Percentiles rank a stretch among this genome's conserved stretches.
Evolutionary conservation across 805 yeast genomes (phyloP).

Genomic region (Candida quercuum): DNA sequence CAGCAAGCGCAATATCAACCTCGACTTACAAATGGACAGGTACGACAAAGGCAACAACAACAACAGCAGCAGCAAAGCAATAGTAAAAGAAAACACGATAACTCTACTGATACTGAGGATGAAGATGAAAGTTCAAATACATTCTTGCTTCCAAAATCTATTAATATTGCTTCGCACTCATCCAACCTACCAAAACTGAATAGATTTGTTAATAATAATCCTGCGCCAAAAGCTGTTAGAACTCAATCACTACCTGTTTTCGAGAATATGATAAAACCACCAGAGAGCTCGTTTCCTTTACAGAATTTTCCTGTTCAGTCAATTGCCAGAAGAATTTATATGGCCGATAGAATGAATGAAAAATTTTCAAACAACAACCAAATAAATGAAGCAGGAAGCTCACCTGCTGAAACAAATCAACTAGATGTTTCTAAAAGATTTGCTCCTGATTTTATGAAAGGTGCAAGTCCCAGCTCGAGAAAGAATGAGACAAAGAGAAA

Average conservation of each 20-base stretch:
- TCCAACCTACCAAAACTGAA: constrained; percentile 14
- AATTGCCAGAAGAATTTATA: constrained; percentile 23
- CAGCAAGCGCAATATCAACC: constrained; percentile 1
- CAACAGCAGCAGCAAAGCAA: constrained; percentile 3
- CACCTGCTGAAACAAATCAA: constrained; percentile 1
- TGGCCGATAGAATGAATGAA: constrained; percentile 17
- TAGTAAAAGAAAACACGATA: constrained; percentile 10
- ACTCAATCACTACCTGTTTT: constrained; percentile 38
- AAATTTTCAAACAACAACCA: constrained; percentile 1
- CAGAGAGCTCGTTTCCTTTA: constrained; percentile 10
- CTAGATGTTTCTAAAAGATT: constrained; percentile 19
- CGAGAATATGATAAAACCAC: constrained; percentile 13
- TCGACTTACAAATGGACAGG: background rate
- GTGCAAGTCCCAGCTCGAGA: background rate
- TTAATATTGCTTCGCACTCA: background rate
- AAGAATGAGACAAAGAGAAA: constrained; percentile 5
- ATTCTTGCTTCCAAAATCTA: constrained; percentile 14
- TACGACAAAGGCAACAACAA: constrained; percentile 1
- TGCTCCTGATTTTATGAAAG: constrained; percentile 21
- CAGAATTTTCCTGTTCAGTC: constrained; percentile 22
- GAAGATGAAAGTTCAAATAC: constrained; percentile 8
- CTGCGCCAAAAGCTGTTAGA: constrained; percentile 42
- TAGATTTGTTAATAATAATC: constrained; percentile 35
- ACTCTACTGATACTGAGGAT: constrained; percentile 17
- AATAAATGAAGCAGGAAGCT: constrained; percentile 2